Evolutionary conservation across 108 stramenopile genomes (phyloP).

Genomic region (Stephanodiscus triporus): DNA sequence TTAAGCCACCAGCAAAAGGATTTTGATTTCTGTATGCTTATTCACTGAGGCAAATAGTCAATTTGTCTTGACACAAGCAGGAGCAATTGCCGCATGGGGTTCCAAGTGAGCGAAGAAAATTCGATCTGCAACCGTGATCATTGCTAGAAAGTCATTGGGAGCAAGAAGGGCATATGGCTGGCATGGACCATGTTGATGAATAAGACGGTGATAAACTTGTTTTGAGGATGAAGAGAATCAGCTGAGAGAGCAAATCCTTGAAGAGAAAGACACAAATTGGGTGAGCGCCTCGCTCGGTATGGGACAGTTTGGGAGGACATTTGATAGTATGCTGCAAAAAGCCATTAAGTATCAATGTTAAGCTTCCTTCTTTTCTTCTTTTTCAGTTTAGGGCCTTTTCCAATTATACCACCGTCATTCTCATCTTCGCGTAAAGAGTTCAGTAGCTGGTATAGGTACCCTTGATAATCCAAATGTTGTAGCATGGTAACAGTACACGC

Average conservation of each 20-base stretch:
- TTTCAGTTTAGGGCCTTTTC: not conserved
- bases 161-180: too few species aligned
- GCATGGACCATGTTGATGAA: too few species aligned
- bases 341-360: not conserved
- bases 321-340: too few species aligned
- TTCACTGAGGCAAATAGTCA: too few species aligned
- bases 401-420: not conserved
- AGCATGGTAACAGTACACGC: conserved; percentile 59
- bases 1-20: conserved; percentile 15
- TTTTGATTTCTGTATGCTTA: too few species aligned
- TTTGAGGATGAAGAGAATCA: not conserved
- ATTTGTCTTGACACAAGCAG: too few species aligned
- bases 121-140: too few species aligned
- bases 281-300: conserved; percentile 19
- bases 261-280: not conserved
- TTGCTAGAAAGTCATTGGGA: too few species aligned
- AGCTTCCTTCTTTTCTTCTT: not conserved
- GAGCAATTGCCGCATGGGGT: too few species aligned
- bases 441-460: conserved; percentile 31
- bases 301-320: too few species aligned
- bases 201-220: not conserved
- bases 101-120: too few species aligned
- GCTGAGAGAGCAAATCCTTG: not conserved
- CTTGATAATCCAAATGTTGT: conserved; percentile 73
- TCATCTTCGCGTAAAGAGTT: not conserved